A percentile compares a stretch with the other conserved stretches of the same genome.
Evolutionary conservation across 768 basidiomycete species (phyloP).

Genomic region (Jaapia argillacea): DNA sequence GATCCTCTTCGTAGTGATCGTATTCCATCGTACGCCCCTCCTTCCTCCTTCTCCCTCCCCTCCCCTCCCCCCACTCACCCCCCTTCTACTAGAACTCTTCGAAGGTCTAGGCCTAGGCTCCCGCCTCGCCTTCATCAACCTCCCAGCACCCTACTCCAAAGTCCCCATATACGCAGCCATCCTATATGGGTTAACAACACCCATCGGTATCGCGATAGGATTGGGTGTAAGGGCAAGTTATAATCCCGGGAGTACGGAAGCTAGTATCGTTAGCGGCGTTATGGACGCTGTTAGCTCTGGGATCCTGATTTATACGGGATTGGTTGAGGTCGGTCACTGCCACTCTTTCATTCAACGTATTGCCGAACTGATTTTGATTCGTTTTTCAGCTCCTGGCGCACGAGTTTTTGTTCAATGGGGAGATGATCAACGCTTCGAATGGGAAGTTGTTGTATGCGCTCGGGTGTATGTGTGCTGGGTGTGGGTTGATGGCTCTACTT

Average conservation of each 20-base stretch:
- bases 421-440: constrained; percentile 68
- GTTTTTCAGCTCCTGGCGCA: constrained; percentile 77
- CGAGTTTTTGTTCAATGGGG: constrained; percentile 86
- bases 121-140: constrained; percentile 70
- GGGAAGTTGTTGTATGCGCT: constrained; percentile 62
- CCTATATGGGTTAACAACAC: constrained; percentile 71
- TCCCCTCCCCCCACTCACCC: too few relatives aligned
- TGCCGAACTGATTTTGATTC: too few relatives aligned
- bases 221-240: constrained; percentile 69
- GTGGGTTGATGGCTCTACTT: constrained; percentile 83
- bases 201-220: constrained; percentile 81
- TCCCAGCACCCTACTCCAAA: constrained; percentile 44
- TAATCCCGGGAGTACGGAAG: constrained; percentile 68
- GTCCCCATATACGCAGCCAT: constrained; percentile 51
- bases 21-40: constrained; percentile 79
- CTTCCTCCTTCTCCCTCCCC: background rate
- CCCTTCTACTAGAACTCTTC: constrained; percentile 85
- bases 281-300: constrained; percentile 83
- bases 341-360: too few relatives aligned
- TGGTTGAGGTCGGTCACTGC: constrained; percentile 78
- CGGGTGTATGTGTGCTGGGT: constrained; percentile 72
- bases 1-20: constrained; percentile 78
- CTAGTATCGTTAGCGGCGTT: constrained; percentile 75
- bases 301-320: constrained; percentile 79
- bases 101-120: constrained; percentile 93